Base-by-base conservation (phyloP, 1,139 yeast genomes). In the Hansenula sp. region DNA sequence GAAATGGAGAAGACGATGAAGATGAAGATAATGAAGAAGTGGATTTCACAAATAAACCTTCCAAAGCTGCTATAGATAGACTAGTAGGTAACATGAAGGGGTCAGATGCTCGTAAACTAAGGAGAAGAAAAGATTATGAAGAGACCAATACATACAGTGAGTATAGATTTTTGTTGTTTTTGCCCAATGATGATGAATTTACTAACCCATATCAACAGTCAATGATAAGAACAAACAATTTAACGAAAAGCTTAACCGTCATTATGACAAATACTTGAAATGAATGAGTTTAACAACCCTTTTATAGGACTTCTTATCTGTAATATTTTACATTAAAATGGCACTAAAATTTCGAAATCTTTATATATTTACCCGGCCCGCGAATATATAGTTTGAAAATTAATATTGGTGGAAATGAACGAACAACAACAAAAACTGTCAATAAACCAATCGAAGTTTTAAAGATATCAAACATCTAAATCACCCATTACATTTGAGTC, bases 141-240 rank as follows among this genome's bases (percentile, higher is more conserved):
- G 69, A 61, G 11, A 72, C 68, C 8, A 51, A 44, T 10, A 45
- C 34, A 21, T 54, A 47, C 36, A 51, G 51, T 48, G 37, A 40
- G 51, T 43, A 36, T 24, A 6, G n/a, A 1, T 25, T 5, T 18
- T 24, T 24, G 4, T 30, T 16, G 22, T 6, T 29, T 10, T 13
- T n/a, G n/a, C 9, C 16, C 8, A 9, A 19, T 3, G 6, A n/a
- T 14, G 4, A 27, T 27, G 28, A 9, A 19, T 16, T n/a, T 39
- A 43, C 42, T 40, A 41, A 42, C 36, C 18, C 30, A 41, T 13
- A 17, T 50, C 55, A 3, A 66, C 59, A 54, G 77, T 88, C 56
- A 87, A 84, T 57, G 90, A 83, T 44, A 83, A 82, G 61, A 88
- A 88, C 68, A 75, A 74, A 55, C 84, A 82, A 54, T 88, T 87